Evolutionary conservation across 2,329 filamentous ascomycete genomes (phyloP).

Genomic region (Plenodomus lindquistii): DNA sequence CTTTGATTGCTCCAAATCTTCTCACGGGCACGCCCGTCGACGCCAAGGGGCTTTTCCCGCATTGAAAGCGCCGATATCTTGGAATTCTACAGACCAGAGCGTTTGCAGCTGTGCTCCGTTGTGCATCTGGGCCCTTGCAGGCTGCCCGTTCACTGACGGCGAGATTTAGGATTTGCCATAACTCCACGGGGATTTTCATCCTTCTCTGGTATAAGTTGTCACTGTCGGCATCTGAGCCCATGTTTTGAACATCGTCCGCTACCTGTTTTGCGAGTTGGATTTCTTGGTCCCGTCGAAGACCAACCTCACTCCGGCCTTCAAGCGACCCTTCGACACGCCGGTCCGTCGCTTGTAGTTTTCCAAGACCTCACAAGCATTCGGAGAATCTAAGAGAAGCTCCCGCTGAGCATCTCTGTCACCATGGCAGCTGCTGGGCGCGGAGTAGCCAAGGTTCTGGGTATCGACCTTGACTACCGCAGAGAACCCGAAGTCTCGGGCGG

Average conservation of each 20-base stretch:
- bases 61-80: constrained; percentile 16
- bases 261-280: too few species aligned
- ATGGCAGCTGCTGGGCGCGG: constrained; percentile 66
- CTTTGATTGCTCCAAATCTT: constrained; percentile 25
- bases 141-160: constrained; percentile 10
- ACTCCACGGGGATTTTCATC: constrained; percentile 5
- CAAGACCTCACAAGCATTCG: not conserved
- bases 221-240: constrained; percentile 1
- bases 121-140: constrained; percentile 24
- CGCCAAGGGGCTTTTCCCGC: constrained; percentile 25
- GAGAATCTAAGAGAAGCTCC: not conserved
- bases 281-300: too few species aligned
- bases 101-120: constrained; percentile 19
- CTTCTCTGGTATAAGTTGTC: constrained; percentile 6
- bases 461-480: constrained; percentile 74
- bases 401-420: constrained; percentile 10
- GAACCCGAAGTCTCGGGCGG: constrained; percentile 72
- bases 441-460: constrained; percentile 78
- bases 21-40: constrained; percentile 12
- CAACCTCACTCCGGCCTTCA: constrained; percentile 1
- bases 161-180: constrained; percentile 6
- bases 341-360: not conserved
- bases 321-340: constrained; percentile 1
- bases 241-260: not conserved
- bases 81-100: constrained; percentile 16